Percentiles rank a stretch among this genome's conserved stretches.
phyloP scores from a whole-genome alignment of 148 eudicot species.

The Amaranthus cruentus region DNA sequence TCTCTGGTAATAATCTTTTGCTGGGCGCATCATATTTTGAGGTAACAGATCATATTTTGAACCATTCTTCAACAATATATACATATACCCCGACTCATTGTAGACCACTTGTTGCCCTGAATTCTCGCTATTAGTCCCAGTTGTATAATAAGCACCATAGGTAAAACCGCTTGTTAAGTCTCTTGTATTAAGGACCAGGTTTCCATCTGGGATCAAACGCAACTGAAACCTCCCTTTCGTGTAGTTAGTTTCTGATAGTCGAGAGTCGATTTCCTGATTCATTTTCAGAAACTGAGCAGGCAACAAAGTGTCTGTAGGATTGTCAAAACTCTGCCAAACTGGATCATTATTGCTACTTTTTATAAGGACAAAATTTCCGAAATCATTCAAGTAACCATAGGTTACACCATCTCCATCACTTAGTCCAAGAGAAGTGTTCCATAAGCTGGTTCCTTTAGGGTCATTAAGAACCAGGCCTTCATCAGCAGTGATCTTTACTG shows the following conservation, averaged over 20 bases:
- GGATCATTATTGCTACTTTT: not conserved
- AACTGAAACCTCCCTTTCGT: slow-evolving; percentile 40
- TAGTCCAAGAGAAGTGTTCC: slow-evolving; percentile 16
- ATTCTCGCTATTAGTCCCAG: not conserved
- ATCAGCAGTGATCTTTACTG: slow-evolving; percentile 23
- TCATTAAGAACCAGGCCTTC: slow-evolving; percentile 43
- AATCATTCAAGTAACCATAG: slow-evolving; percentile 37
- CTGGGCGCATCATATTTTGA: not conserved
- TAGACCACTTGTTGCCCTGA: slow-evolving; percentile 13
- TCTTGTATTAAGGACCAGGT: not conserved
- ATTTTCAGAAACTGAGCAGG: slow-evolving; percentile 34
- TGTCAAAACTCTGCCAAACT: slow-evolving; percentile 42
- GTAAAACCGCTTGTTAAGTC: not conserved
- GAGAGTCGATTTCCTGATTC: slow-evolving; percentile 21
- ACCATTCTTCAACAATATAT: slow-evolving; percentile 22
- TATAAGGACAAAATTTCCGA: slow-evolving; percentile 40
- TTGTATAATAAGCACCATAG: not conserved
- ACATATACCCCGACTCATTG: slow-evolving; percentile 27
- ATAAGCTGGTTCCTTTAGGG: slow-evolving; percentile 32
- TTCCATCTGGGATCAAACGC: not conserved
- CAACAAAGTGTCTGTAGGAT: slow-evolving; percentile 47
- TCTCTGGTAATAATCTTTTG: slow-evolving; percentile 32
- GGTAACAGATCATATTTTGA: slow-evolving; percentile 7
- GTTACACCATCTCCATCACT: not conserved
- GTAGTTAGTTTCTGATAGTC: slow-evolving; percentile 27